Conservation (phyloP, 257 asterid species). For the Striga asiatica region DNA sequence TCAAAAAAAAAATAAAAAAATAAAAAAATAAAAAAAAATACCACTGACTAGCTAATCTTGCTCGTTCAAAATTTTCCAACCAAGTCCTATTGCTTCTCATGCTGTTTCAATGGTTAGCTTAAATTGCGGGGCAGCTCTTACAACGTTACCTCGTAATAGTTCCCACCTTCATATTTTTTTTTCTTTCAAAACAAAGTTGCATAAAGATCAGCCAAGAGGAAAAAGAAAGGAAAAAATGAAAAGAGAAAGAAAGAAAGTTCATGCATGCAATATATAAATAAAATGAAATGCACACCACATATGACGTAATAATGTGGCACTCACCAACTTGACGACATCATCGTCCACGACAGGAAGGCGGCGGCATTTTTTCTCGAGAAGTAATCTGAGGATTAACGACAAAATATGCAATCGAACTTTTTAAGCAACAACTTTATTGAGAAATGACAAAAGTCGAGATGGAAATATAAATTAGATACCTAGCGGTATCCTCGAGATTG, state of each 20-base stretch:
- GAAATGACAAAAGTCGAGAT: too few relatives aligned
- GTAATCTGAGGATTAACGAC: conserved; percentile 31
- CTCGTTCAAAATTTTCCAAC: conserved; percentile 6
- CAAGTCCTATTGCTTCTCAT: too few relatives aligned
- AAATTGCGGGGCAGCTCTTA: conserved; percentile 37
- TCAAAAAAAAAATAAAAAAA: not conserved
- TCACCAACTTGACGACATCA: conserved; percentile 75
- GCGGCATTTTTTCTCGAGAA: conserved; percentile 65
- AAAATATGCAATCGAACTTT: conserved; percentile 4
- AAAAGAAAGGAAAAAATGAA: too few relatives aligned
- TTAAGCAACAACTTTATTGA: too few relatives aligned
- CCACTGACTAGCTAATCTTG: not conserved
- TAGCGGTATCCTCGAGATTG: conserved; percentile 90
- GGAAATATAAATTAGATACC: too few relatives aligned
- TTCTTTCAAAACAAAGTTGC: too few relatives aligned
- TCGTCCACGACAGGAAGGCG: conserved; percentile 77
- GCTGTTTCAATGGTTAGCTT: conserved; percentile 15
- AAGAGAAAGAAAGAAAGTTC: too few relatives aligned
- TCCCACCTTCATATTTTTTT: too few relatives aligned
- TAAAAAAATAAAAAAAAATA: not conserved
- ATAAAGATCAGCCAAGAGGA: too few relatives aligned
- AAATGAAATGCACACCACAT: too few relatives aligned
- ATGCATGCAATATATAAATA: too few relatives aligned
- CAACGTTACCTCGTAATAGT: conserved; percentile 38
- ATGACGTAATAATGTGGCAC: too few relatives aligned